Conservation (phyloP, 2,329 filamentous ascomycete species). For the Colletotrichum filicis region DNA sequence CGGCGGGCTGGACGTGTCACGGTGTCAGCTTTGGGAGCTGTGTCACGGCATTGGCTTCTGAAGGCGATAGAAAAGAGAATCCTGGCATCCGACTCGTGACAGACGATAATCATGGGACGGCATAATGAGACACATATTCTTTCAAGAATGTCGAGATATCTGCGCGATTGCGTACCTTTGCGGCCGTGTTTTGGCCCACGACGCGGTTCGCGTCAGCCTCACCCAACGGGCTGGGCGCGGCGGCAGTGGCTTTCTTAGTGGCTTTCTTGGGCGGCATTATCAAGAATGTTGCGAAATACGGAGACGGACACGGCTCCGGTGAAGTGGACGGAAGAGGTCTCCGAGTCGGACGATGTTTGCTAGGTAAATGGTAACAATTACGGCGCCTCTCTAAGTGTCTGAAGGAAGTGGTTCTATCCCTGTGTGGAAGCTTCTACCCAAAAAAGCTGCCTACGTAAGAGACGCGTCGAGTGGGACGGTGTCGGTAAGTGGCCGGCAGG, state of each 20-base stretch:
- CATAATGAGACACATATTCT: not conserved
- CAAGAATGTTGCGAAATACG: not conserved
- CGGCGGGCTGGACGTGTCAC: slow-evolving; percentile 18
- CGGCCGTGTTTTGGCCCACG: not conserved
- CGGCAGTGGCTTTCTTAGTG: not conserved
- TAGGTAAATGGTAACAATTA: not conserved
- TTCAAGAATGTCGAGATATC: not conserved
- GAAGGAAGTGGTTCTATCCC: not conserved
- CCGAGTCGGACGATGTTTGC: not conserved
- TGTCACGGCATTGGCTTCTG: not conserved
- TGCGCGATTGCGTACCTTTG: not conserved
- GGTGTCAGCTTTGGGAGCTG: not conserved
- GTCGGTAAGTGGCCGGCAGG: slow-evolving; percentile 6
- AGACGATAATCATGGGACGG: not conserved
- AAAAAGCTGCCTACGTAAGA: not conserved
- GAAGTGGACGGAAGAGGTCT: not conserved
- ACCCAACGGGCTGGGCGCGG: not conserved
- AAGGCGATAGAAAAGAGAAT: not conserved
- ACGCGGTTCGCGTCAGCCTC: slow-evolving; percentile 20
- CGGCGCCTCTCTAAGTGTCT: not conserved
- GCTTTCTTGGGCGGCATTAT: slow-evolving; percentile 12
- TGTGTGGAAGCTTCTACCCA: not conserved
- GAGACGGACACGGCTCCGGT: not conserved
- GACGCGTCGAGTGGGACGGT: not conserved
- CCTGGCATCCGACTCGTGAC: not conserved